Evolutionary conservation across 164 flowering plant genomes (phyloP), one percentile per base, ranked within the genome.

Genomic region (Warburgia ugandensis): DNA sequence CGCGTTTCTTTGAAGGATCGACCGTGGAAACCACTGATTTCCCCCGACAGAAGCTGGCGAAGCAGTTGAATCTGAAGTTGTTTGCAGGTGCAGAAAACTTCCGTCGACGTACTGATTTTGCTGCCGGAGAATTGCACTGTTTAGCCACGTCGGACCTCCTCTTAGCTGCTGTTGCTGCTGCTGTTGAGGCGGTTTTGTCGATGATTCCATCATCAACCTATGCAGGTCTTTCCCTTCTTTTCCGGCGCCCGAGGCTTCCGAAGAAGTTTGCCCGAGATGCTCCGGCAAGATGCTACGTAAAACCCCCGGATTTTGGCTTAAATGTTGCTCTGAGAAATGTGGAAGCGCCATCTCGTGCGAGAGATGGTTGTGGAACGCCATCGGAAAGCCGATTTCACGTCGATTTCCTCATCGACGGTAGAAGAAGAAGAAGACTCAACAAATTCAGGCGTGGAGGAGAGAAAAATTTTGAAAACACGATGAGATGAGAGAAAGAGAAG

Each of bases 101-200:
- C n/a, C n/a, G n/a, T n/a, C n/a, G n/a, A n/a, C n/a, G n/a, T n/a
- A n/a, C 25, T 59, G 66, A 49, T 48, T 64, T 39, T 71, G 80
- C 31, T 76, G 77, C 36, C 74, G 74, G 59, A 70, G 67, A 45
- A 66, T 62, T 9, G 78, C 74, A 63, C 48, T 62, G 78, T 57
- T 75, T 1, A 79, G 76, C 90, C 89, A 79, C 20, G 78, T 70
- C 23, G 80, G 81, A 0, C 65, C 69, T 9, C 46, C 59, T 10
- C 59, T 56, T n/a, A n/a, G n/a, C n/a, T n/a, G n/a, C n/a, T n/a
- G n/a, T 56, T 50, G 1, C 35, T 40, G 50, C 30, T 50, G 62
- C 20, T 46, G 64, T 12, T 30, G 64, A 1, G 50, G 49, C 21
- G 52, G 35, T 39, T 50, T 53, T 3, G 51, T 58, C 10, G 55